Base-by-base conservation (phyloP, 345 rosid genomes). In the Lagerstroemia speciosa region DNA sequence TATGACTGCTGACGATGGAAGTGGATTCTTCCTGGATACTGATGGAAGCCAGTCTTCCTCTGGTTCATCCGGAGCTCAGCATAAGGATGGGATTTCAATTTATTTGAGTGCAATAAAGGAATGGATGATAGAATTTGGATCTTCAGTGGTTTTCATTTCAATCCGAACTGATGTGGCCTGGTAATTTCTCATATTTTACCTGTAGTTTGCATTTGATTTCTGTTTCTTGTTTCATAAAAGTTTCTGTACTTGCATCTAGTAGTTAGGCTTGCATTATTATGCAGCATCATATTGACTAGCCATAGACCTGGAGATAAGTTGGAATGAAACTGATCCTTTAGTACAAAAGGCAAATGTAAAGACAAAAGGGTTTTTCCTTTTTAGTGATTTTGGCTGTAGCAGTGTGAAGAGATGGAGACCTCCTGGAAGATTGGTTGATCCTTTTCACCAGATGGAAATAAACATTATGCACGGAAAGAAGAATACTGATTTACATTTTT, bases 111-210 rank as follows among this genome's bases (percentile, higher is more conserved):
- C 86, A 32, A 77, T 93, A 48, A 93, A 93, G 77, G 97, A 87
- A 73, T 90, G 98, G 97, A 81, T 77, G 92, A 87, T 90, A 60
- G 98, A 93, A 72, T 86, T 81, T 69, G 93, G 93, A 38, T 73
- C 86, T 20, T 78, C 85, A 16, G 78, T 77, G 89, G 69, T 89
- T 64, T 83, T 78, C 64, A 75, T 90, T 50, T 87, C 91, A 17
- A 46, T 93, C 52, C 87, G 93, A 30, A 90, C 97, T 16, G 96
- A 90, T 52, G 38, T 86, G 80, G 89, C 93, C 72, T 90, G 97
- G 98, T 93, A 91, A 53, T 67, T 66, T 61, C 26, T 57, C 62
- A 24, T 12, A 45, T 62, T 40, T 46, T 11, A 11, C 30, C 60
- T 38, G n/a, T 40, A 40, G 24, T 20, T 38, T 30, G 27, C 11